Base-by-base conservation (phyloP, 352 stramenopile species). In the Pythium coloratum region DNA sequence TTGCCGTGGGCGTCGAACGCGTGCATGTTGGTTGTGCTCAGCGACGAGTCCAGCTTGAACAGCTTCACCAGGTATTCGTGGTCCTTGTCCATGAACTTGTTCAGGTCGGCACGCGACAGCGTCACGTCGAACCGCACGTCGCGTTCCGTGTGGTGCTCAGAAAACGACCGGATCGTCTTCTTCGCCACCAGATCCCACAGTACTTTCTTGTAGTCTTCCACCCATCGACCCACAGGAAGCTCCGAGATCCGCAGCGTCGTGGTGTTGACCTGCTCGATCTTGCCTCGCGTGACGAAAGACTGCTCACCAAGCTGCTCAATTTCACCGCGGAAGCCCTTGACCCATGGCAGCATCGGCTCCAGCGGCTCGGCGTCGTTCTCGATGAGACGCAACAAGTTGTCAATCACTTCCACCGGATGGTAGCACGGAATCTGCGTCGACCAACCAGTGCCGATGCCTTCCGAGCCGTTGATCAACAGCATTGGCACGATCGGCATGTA, bases 371-470 rank as follows among this genome's bases (percentile, higher is more conserved):
- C 86, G 14, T 76, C 69, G 12, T 73, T 68, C 42, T 91, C 76
- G 2, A 99, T 68, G 18, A 95, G 63, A 49, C 76, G 78, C 36
- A 98, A 70, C 30, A 99, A 69, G 55, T 99, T 98, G 55, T 96
- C 80, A 70, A 99, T 99, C 50, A 99, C 86, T 34, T 98, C 81
- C 20, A 98, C 80, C 6, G 98, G 97, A 71, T 98, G 84, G 71
- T 99, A 97, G 69, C 94, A 99, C 30, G 96, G 97, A 55, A 99
- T 91, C 6, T 77, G 97, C 12, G 95, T 98, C 24, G 86, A 98
- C 96, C 97, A 99, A 24, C 97, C 97, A 1, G 97, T 99, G 64
- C 98, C 98, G 65, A 99, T 99, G 58, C 98, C 98, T 56, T 99
- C 97, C 0, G 89, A 95, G 16, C 98, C 98, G 73, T 99, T 99